Base-by-base conservation (phyloP, 352 stramenopile species). In the Lagenidium sp. region DNA sequence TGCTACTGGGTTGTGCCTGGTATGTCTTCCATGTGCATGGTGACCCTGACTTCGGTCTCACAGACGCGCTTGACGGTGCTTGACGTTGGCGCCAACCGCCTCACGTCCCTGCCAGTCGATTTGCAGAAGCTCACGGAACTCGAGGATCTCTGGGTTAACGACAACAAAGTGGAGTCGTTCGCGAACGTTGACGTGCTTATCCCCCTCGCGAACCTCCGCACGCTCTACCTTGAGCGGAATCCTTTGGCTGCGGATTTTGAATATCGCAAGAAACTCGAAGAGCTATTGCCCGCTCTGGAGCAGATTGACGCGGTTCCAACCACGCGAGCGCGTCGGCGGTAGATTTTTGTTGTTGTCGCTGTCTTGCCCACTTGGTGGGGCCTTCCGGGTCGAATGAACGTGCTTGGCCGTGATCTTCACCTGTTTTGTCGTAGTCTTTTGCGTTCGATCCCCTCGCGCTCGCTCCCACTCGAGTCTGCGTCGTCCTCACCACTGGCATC, bases 211-310 rank as follows among this genome's bases (percentile, higher is more conserved):
- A 68, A 48, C 21, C 67, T 98, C 48, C 73, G 92, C 18, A 97
- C 82, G 23, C 65, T 98, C 13, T 98, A 98, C 52, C 60, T 98
- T 35, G 95, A 98, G 56, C 94, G 95, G 54, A 98, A 98, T 47
- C 91, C 93, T 24, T 55, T 98, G 7, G 82, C 88, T 24, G 63
- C 62, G 50, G 80, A 90, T 53, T 97, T 97, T 68, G 92, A 98
- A 56, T 98, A 98, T 76, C 69, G 95, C 25, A 97, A 95, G 57
- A 94, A 84, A 50, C 51, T 98, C 20, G 79, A 91, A 32, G 65
- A 82, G 46, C 64, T 90, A 28, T 61, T 98, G 30, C 90, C 93
- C 3, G 68, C 73, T n/a, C 71, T 98, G 19, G 81, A 82, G 12
- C 90, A 98, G 57, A 98, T 98, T 67, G 95, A 98, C 62, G 95